Conservation (phyloP, 106 monocot species). For the Dioscorea alata region DNA sequence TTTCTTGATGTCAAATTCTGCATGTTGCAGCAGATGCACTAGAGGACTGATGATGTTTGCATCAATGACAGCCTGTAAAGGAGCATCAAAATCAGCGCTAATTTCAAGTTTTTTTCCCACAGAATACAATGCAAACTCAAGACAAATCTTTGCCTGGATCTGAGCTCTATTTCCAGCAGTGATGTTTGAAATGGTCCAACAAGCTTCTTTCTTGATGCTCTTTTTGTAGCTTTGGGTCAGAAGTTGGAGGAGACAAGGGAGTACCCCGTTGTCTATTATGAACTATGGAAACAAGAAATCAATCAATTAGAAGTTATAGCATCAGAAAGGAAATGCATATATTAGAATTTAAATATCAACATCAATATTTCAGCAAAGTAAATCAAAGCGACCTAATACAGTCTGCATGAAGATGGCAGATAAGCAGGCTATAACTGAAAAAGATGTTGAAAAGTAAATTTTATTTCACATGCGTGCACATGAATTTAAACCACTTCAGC, state of each 20-base stretch:
- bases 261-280: constrained; percentile 12
- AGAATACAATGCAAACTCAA: too few species aligned
- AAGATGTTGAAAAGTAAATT: too few species aligned
- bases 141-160: constrained; percentile 3
- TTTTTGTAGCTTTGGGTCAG: constrained; percentile 12
- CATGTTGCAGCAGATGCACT: constrained; percentile 7
- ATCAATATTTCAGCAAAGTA: too few species aligned
- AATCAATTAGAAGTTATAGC: too few species aligned
- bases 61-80: constrained; percentile 10
- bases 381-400: too few species aligned
- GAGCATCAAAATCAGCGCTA: background rate
- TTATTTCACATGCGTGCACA: too few species aligned
- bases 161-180: constrained; percentile 14
- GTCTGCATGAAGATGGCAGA: too few species aligned
- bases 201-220: constrained; percentile 19
- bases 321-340: too few species aligned
- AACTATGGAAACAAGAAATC: constrained; percentile 1
- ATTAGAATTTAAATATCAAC: too few species aligned
- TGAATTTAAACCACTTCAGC: too few species aligned
- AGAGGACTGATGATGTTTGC: constrained; percentile 11
- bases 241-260: constrained; percentile 18
- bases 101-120: too few species aligned
- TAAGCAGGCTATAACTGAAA: too few species aligned
- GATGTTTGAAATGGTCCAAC: constrained; percentile 26
- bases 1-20: constrained; percentile 12